Base-by-base conservation (phyloP, 177 flowering plant species). In the Vitis hybrid region DNA sequence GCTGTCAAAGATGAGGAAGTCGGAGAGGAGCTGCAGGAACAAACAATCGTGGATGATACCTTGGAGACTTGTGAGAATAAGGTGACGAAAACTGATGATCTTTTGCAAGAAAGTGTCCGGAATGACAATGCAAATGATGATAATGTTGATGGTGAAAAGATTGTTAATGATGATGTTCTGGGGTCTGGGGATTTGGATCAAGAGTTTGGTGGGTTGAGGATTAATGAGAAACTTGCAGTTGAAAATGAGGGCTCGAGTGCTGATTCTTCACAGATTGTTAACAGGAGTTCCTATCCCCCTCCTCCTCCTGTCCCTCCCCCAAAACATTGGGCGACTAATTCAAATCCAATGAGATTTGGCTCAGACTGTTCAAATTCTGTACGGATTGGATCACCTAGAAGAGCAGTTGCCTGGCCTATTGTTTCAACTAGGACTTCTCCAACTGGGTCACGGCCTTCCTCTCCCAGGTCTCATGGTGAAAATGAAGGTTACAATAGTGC, bases 261-360 rank as follows among this genome's bases (percentile, higher is more conserved):
- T 62, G 83, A 77, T 71, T 40, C 81, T 49, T 72, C 74, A 32
- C 84, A 74, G 61, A 65, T 60, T 52, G 75, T 62, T 52, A 52
- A 66, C 51, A 85, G 84, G 18, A 79, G 82, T 69, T 80, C 91
- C 0, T 75, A 81, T 62, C 97, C 99, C 1, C 99, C 98, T 3
- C 97, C 99, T 13, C 98, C 98, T 76, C 99, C 98, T 65, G 85
- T 85, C 59, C 98, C 97, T 19, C 98, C 97, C 6, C 97, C 94
- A 30, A 92, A 81, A 62, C 91, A 90, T 65, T 78, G 73, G 7
- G 75, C 72, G n/a, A 49, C 74, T 19, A 89, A 77, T 74, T 75
- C 80, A 17, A 83, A 66, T 74, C 14, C 78, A 1, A 88, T 85
- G 82, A 87, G 91, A 75, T 58, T 52, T 58, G 62, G 66, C 14